Evolutionary conservation across 73 alveolate genomes (phyloP).

Genomic region (Urostyla sp.): DNA sequence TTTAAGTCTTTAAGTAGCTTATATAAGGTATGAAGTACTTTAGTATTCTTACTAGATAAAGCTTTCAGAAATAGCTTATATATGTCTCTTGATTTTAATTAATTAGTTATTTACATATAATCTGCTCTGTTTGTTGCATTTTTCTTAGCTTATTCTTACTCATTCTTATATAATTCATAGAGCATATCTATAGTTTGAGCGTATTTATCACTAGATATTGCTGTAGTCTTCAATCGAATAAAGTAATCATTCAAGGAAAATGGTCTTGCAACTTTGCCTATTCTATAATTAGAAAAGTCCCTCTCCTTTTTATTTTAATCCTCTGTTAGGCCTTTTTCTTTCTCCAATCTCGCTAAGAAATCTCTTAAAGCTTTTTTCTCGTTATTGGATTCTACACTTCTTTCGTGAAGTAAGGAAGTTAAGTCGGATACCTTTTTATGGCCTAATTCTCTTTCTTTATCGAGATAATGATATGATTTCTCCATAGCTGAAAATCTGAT

Average conservation of each 20-base stretch:
- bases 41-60: conserved; percentile 34
- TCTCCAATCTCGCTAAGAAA: conserved; percentile 43
- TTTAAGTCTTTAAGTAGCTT: conserved; percentile 56
- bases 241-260: conserved; percentile 48
- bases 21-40: conserved; percentile 41
- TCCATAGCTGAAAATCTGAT: conserved; percentile 50
- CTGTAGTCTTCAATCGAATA: conserved; percentile 55
- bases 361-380: conserved; percentile 63
- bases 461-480: conserved; percentile 15
- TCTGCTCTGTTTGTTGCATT: conserved; percentile 1
- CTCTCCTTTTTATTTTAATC: conserved; percentile 46
- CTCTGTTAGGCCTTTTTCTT: conserved; percentile 51
- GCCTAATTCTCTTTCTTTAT: conserved; percentile 53
- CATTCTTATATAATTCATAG: conserved; percentile 48
- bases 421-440: conserved; percentile 41
- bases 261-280: conserved; percentile 34
- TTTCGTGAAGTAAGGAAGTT: conserved; percentile 43
- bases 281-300: conserved; percentile 56
- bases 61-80: conserved; percentile 52
- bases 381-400: conserved; percentile 44
- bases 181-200: conserved; percentile 64
- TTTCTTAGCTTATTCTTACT: background rate
- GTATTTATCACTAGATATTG: conserved; percentile 56
- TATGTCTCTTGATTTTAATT: conserved; percentile 42
- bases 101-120: background rate